Conservation (phyloP, 805 yeast species). For the Saitoella complicata region DNA sequence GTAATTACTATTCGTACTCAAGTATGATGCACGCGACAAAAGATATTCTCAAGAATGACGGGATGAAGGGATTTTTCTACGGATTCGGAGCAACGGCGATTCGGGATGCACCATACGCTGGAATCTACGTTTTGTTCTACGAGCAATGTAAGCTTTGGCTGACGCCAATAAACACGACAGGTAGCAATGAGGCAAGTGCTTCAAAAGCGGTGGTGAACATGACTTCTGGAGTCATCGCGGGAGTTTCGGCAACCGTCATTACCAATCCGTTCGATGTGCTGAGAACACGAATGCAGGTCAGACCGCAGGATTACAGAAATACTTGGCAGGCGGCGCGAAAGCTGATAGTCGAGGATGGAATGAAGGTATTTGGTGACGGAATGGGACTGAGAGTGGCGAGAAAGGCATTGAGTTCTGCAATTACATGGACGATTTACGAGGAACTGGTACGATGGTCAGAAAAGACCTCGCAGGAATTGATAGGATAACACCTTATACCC, state of each 20-base stretch:
- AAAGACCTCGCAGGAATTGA: no score
- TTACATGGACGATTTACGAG: slow-evolving; percentile 94
- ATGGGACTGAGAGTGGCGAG: slow-evolving; percentile 62
- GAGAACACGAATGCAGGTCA: slow-evolving; percentile 77
- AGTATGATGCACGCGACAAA: slow-evolving; percentile 45
- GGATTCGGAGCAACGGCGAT: slow-evolving; percentile 80
- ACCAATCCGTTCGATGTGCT: slow-evolving; percentile 94
- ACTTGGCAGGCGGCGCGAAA: slow-evolving; percentile 24
- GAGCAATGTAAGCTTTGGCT: slow-evolving; percentile 42
- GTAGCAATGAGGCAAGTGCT: slow-evolving; percentile 14
- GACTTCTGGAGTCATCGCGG: slow-evolving; percentile 61
- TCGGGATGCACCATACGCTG: slow-evolving; percentile 94
- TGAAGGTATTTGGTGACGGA: slow-evolving; percentile 60
- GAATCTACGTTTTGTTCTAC: slow-evolving; percentile 71
- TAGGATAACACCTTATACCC: no score
- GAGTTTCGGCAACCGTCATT: slow-evolving; percentile 60
- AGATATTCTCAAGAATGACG: slow-evolving; percentile 37
- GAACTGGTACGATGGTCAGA: no score
- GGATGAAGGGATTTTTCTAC: slow-evolving; percentile 57
- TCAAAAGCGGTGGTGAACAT: slow-evolving; percentile 47
- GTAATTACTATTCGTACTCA: slow-evolving; percentile 41
- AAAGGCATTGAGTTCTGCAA: slow-evolving; percentile 83
- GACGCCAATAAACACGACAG: background rate
- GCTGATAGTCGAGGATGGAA: slow-evolving; percentile 32
- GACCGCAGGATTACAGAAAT: slow-evolving; percentile 31